A percentile compares a stretch with the other conserved stretches of the same genome.
Conservation (phyloP, 768 basidiomycete species). For the Suillus sp. region DNA sequence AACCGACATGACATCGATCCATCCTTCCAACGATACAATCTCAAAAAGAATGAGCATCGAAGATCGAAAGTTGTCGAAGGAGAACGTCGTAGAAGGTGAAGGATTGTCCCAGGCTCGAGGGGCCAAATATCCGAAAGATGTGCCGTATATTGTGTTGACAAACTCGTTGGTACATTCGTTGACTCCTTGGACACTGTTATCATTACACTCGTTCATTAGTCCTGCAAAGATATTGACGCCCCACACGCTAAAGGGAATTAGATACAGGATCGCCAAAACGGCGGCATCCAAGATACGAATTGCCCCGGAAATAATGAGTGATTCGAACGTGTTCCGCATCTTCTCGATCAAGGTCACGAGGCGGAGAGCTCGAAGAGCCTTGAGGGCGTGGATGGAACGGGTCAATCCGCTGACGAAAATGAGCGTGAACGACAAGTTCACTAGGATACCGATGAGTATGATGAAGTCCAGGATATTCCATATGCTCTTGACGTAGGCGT, state of each 20-base stretch:
- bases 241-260: conserved; percentile 93
- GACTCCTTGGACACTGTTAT: conserved; percentile 52
- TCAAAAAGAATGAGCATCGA: conserved; percentile 93
- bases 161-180: conserved; percentile 77
- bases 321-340: conserved; percentile 86
- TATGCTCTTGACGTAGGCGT: conserved; percentile 87
- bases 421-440: conserved; percentile 72
- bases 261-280: conserved; percentile 84
- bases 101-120: conserved; percentile 93
- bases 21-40: conserved; percentile 94
- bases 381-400: conserved; percentile 82
- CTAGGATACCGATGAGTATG: conserved; percentile 75
- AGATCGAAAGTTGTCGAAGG: conserved; percentile 84
- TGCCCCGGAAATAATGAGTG: conserved; percentile 84
- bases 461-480: conserved; percentile 93
- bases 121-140: conserved; percentile 66
- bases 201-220: conserved; percentile 83
- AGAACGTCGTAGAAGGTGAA: conserved; percentile 78
- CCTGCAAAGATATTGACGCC: conserved; percentile 92
- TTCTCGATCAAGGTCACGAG: conserved; percentile 87
- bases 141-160: conserved; percentile 58
- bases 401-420: conserved; percentile 77
- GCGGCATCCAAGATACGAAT: conserved; percentile 87
- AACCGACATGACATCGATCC: conserved; percentile 90
- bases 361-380: conserved; percentile 85